Evolutionary conservation across 306 rosid genomes (phyloP), one percentile per base, ranked within the genome.

Genomic region (Heteromeles arbutifolia): DNA sequence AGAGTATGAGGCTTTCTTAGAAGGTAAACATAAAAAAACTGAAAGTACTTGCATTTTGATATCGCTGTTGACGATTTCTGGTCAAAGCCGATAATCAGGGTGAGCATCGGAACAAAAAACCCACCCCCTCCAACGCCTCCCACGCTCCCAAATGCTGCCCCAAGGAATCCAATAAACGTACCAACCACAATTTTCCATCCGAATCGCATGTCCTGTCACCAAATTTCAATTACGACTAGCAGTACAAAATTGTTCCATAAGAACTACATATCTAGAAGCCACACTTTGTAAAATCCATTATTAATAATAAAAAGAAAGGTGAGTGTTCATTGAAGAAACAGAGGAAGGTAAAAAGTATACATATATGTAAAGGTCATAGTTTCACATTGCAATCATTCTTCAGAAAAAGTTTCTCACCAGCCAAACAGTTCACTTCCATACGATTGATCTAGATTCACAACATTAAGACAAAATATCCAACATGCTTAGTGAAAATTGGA

Each of bases 41-140:
- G 18, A n/a, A 41, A 53, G 17, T 37, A 67, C 64, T 70, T 82
- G 86, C 96, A 92, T 81, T 92, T 92, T 11, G 96, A 92, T 25
- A 88, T 78, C 22, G 96, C 96, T 4, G 90, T 83, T 1, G 91
- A 74, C 6, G 97, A 86, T 77, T 92, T 92, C 25, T 85, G 80
- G 84, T 92, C 96, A 82, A 90, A 90, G 2, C 96, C 91, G 70
- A 92, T 74, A 32, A 90, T 77, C 3, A 92, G 84, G 65, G 75
- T 88, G 44, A 90, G 88, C 93, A 92, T 92, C n/a, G 91, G 96
- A 65, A 92, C 96, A 25, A 85, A 92, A 77, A 92, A 81, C 72
- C 97, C 96, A 63, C 97, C 97, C 1, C 97, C 97, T 37, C 97
- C 95, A 39, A 92, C 88, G 39, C 97, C 97, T 28, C 96, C 96